A percentile compares a stretch with the other conserved stretches of the same genome.
Conservation (phyloP, 2,329 filamentous ascomycete species). For the Penicillium sp. region DNA sequence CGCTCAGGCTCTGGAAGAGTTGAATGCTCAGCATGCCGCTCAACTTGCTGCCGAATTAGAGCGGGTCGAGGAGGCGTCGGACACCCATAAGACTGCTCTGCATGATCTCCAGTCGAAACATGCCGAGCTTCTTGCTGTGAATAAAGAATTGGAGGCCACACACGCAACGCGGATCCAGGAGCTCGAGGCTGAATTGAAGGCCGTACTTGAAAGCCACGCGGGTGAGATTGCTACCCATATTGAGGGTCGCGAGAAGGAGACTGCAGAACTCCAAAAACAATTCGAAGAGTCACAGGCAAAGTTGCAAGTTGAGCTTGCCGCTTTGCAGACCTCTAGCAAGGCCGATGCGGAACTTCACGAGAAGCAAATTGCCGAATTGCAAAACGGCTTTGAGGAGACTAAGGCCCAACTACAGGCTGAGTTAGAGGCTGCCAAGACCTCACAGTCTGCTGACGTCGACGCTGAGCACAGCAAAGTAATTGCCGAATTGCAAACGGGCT, state of each 20-base stretch:
- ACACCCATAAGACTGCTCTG: slow-evolving; percentile 32
- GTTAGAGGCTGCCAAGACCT: slow-evolving; percentile 14
- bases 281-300: slow-evolving; percentile 31
- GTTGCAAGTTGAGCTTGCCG: slow-evolving; percentile 31
- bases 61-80: slow-evolving; percentile 32
- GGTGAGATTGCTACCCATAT: slow-evolving; percentile 32
- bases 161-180: slow-evolving; percentile 35
- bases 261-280: slow-evolving; percentile 34
- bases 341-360: slow-evolving; percentile 28
- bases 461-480: slow-evolving; percentile 29
- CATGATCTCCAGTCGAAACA: slow-evolving; percentile 36
- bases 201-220: slow-evolving; percentile 28
- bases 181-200: slow-evolving; percentile 27
- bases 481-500: slow-evolving; percentile 36
- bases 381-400: slow-evolving; percentile 36
- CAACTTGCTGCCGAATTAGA: slow-evolving; percentile 31
- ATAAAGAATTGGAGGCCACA: slow-evolving; percentile 30
- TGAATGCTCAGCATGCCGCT: slow-evolving; percentile 37
- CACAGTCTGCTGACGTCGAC: slow-evolving; percentile 18
- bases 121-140: slow-evolving; percentile 32
- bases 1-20: slow-evolving; percentile 31
- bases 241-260: slow-evolving; percentile 28
- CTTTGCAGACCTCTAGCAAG: slow-evolving; percentile 32
- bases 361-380: slow-evolving; percentile 36
- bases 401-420: slow-evolving; percentile 19